A percentile compares a stretch with the other conserved stretches of the same genome.
phyloP scores from a whole-genome alignment of 2,329 filamentous ascomycete species.

The Fonsecaea pugnacius region DNA sequence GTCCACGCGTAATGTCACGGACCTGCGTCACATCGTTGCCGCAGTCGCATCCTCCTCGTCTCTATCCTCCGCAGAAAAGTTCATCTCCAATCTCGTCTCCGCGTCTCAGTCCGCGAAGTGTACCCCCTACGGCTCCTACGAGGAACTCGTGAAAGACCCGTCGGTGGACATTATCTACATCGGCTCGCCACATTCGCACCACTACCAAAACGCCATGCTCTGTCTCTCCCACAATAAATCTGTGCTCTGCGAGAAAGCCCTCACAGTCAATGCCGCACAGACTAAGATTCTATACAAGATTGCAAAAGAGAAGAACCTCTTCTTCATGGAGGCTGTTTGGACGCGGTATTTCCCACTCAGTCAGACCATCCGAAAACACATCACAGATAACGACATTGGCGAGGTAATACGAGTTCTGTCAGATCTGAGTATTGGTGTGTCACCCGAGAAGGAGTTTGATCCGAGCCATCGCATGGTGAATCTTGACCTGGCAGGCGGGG shows the following conservation, averaged over 20 bases:
- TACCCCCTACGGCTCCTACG: conserved; percentile 78
- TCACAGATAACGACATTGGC: conserved; percentile 59
- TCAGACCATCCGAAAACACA: conserved; percentile 69
- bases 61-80: conserved; percentile 68
- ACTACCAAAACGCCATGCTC: conserved; percentile 90
- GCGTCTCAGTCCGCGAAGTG: conserved; percentile 60
- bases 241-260: conserved; percentile 87
- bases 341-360: conserved; percentile 86
- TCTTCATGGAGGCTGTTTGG: conserved; percentile 89
- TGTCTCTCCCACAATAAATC: conserved; percentile 81
- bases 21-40: conserved; percentile 76
- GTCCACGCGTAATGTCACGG: conserved; percentile 67
- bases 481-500: conserved; percentile 78
- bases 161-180: conserved; percentile 86
- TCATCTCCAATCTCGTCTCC: conserved; percentile 73
- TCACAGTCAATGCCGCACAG: conserved; percentile 82
- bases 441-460: conserved; percentile 56
- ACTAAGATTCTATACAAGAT: conserved; percentile 71
- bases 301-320: conserved; percentile 72
- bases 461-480: conserved; percentile 74
- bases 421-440: conserved; percentile 48
- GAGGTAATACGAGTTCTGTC: conserved; percentile 68
- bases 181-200: conserved; percentile 87
- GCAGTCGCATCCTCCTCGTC: conserved; percentile 81
- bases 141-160: conserved; percentile 76